phyloP scores from a whole-genome alignment of 2,329 filamentous ascomycete species.

The Basipetospora chlamydospora region DNA sequence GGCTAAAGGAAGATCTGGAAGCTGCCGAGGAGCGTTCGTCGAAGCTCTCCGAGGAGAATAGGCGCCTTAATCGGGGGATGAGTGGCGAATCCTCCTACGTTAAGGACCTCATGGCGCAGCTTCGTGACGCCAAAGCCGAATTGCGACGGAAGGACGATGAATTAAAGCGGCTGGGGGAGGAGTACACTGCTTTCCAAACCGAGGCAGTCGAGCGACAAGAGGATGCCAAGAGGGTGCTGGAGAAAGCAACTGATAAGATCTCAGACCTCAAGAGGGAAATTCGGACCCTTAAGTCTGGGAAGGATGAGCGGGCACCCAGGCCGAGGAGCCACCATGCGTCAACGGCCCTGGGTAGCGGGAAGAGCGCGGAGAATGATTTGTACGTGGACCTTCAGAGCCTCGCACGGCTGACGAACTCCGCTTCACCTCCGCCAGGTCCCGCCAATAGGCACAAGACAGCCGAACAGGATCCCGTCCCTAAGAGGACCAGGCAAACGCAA shows the following conservation, averaged over 20 bases:
- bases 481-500: slow-evolving; percentile 3
- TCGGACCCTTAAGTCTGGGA: slow-evolving; percentile 18
- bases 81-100: slow-evolving; percentile 10
- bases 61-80: slow-evolving; percentile 6
- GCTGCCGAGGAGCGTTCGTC: slow-evolving; percentile 28
- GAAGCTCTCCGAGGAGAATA: slow-evolving; percentile 22
- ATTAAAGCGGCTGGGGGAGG: slow-evolving; percentile 30
- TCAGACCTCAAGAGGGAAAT: slow-evolving; percentile 39
- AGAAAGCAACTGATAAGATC: slow-evolving; percentile 42
- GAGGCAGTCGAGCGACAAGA: slow-evolving; percentile 37
- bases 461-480: slow-evolving; percentile 5
- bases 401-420: slow-evolving; percentile 4
- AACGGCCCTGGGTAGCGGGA: slow-evolving; percentile 4
- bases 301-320: not conserved
- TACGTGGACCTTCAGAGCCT: slow-evolving; percentile 4
- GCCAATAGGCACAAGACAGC: not conserved
- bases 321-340: slow-evolving; percentile 5
- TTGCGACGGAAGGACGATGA: slow-evolving; percentile 32
- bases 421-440: not conserved
- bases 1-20: slow-evolving; percentile 34
- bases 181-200: slow-evolving; percentile 39
- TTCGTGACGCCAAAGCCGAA: slow-evolving; percentile 29
- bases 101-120: slow-evolving; percentile 13
- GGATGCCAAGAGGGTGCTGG: slow-evolving; percentile 39
- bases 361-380: slow-evolving; percentile 5